Evolutionary conservation across 2,329 filamentous ascomycete genomes (phyloP).

Genomic region (Myriosclerotinia scirpicola): DNA sequence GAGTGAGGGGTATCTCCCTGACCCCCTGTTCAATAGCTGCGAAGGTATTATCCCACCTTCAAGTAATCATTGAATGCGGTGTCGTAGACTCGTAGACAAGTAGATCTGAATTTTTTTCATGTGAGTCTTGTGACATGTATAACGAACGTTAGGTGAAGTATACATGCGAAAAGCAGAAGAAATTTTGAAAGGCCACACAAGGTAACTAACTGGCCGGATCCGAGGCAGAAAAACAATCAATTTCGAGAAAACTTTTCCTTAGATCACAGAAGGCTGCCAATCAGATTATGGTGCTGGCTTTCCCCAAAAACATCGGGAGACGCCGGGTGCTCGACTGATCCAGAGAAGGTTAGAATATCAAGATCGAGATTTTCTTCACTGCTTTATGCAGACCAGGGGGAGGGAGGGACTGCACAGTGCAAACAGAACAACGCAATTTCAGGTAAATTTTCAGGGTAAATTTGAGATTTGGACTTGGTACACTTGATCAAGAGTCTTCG

Average conservation of each 20-base stretch:
- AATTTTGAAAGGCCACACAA: not conserved
- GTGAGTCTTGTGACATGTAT: slow-evolving; percentile 5
- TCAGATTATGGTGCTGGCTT: not conserved
- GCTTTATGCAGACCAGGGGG: slow-evolving; percentile 9
- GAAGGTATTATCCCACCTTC: slow-evolving; percentile 20
- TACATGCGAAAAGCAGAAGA: too few relatives aligned
- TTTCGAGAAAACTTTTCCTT: slow-evolving; percentile 8
- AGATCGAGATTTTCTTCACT: not conserved
- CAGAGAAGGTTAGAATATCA: slow-evolving; percentile 12
- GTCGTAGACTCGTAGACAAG: slow-evolving; percentile 6
- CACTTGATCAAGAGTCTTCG: not conserved
- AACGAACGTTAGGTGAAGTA: not conserved
- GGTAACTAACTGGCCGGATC: not conserved
- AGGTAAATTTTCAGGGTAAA: not conserved
- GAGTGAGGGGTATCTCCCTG: slow-evolving; percentile 21
- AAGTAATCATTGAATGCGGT: not conserved
- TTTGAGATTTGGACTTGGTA: not conserved
- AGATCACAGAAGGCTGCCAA: slow-evolving; percentile 7
- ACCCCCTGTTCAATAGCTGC: not conserved
- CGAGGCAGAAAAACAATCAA: slow-evolving; percentile 20
- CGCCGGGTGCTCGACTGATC: slow-evolving; percentile 5
- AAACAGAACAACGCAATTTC: not conserved
- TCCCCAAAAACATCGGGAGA: slow-evolving; percentile 10
- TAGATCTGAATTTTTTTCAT: slow-evolving; percentile 6
- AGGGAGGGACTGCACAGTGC: not conserved